These are phyloP conservation scores for Blastocystis sp. DNA, from an alignment of 352 stramenopile genomes.

Conservation along the genomic window DNA sequence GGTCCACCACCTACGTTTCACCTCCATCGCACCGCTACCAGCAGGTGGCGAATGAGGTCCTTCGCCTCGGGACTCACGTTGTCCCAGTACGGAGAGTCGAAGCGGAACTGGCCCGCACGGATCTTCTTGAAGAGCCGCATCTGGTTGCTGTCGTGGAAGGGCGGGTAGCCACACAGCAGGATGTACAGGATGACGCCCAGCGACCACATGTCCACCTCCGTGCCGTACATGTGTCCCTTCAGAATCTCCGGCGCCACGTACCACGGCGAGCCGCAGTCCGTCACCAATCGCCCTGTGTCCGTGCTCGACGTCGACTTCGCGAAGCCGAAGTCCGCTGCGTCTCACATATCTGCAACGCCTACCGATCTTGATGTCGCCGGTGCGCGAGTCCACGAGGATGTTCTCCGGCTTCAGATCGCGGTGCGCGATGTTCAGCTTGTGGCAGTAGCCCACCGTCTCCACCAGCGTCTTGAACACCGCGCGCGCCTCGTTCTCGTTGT, in stretches of 20 bases:
- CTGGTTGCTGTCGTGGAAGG: slow-evolving; percentile 77
- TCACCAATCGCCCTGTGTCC: slow-evolving; percentile 58
- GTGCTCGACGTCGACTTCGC: slow-evolving; percentile 70
- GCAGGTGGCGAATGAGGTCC: slow-evolving; percentile 66
- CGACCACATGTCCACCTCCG: slow-evolving; percentile 81
- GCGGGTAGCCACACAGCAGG: slow-evolving; percentile 78
- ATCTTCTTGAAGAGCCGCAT: slow-evolving; percentile 77
- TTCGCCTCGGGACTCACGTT: slow-evolving; percentile 81
- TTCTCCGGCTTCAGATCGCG: slow-evolving; percentile 78
- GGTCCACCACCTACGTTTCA: slow-evolving; percentile 60
- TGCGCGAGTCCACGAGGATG: slow-evolving; percentile 70
- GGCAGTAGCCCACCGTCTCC: slow-evolving; percentile 78
- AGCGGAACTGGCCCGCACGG: slow-evolving; percentile 74
- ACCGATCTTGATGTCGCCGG: slow-evolving; percentile 54
- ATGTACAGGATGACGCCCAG: slow-evolving; percentile 85
- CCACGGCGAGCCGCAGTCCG: slow-evolving; percentile 64
- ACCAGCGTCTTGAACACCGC: slow-evolving; percentile 77
- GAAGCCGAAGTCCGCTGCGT: slow-evolving; percentile 76
- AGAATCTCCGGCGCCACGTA: slow-evolving; percentile 87
- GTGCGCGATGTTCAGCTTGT: slow-evolving; percentile 80
- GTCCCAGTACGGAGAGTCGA: slow-evolving; percentile 81
- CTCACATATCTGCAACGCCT: background rate
- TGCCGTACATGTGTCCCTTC: slow-evolving; percentile 71
- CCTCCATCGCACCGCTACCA: slow-evolving; percentile 74
- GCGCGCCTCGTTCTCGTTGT: slow-evolving; percentile 84